Conservation (phyloP, 768 basidiomycete genomes). For the Dentipellis sp. region DNA sequence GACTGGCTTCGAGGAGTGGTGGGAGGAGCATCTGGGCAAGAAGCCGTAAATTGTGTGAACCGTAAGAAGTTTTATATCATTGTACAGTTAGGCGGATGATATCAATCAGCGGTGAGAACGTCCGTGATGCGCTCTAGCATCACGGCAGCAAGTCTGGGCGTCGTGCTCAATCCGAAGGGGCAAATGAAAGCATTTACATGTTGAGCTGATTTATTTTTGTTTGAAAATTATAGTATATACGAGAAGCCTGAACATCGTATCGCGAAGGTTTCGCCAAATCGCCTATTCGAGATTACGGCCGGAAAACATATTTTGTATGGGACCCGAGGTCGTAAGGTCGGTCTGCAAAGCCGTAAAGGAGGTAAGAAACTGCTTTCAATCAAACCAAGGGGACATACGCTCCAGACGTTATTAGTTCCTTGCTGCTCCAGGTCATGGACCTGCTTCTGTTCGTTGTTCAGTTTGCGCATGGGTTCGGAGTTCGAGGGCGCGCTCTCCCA, state of each 20-base stretch:
- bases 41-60: neutral
- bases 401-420: neutral
- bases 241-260: no score
- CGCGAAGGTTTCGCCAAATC: no score
- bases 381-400: neutral
- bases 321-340: neutral
- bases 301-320: neutral
- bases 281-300: no score
- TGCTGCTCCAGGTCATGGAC: neutral
- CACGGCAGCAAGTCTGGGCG: no score
- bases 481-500: no score
- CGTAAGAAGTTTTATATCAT: neutral
- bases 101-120: no score
- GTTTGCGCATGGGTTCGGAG: neutral
- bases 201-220: no score
- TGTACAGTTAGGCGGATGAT: neutral
- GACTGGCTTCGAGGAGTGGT: constrained; percentile 80
- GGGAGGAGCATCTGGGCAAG: constrained; percentile 35
- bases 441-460: neutral
- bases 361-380: neutral
- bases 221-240: no score
- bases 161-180: no score
- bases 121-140: no score
- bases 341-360: neutral
- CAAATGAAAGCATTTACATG: no score